Conservation (phyloP, 2,329 filamentous ascomycete species). For the Pseudogymnoascus verrucosus region DNA sequence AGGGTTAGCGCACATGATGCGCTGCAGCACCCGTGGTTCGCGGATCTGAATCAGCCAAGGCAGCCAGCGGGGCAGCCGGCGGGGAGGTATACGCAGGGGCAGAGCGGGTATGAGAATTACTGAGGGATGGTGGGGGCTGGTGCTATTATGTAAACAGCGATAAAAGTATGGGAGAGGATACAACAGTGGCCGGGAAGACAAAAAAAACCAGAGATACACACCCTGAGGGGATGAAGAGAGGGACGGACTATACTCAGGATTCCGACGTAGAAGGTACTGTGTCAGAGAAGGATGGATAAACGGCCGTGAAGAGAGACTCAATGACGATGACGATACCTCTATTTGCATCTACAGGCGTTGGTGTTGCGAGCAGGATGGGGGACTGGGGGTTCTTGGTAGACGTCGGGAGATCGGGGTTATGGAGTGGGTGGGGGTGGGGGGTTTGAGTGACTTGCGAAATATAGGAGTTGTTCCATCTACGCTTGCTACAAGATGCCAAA, state of each 20-base stretch:
- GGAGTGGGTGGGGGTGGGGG: not conserved
- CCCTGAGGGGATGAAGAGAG: not conserved
- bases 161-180: not conserved
- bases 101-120: slow-evolving; percentile 2
- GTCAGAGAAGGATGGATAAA: not conserved
- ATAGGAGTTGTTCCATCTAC: not conserved
- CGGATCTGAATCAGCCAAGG: slow-evolving; percentile 56
- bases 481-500: not conserved
- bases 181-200: not conserved
- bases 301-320: not conserved
- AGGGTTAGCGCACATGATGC: slow-evolving; percentile 83
- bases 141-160: slow-evolving; percentile 5
- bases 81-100: slow-evolving; percentile 5
- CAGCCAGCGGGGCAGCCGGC: slow-evolving; percentile 28
- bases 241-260: not conserved
- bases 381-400: slow-evolving; percentile 3
- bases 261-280: not conserved
- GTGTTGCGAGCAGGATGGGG: not conserved
- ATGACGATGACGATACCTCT: slow-evolving; percentile 5
- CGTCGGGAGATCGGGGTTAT: slow-evolving; percentile 4
- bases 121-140: not conserved
- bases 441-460: slow-evolving; percentile 1
- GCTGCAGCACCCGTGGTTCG: slow-evolving; percentile 88
- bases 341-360: slow-evolving; percentile 8
- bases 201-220: not conserved